Percentiles rank a stretch among this genome's conserved stretches.
Conservation (phyloP, 2,329 filamentous ascomycete species). For the Talaromyces sp. region DNA sequence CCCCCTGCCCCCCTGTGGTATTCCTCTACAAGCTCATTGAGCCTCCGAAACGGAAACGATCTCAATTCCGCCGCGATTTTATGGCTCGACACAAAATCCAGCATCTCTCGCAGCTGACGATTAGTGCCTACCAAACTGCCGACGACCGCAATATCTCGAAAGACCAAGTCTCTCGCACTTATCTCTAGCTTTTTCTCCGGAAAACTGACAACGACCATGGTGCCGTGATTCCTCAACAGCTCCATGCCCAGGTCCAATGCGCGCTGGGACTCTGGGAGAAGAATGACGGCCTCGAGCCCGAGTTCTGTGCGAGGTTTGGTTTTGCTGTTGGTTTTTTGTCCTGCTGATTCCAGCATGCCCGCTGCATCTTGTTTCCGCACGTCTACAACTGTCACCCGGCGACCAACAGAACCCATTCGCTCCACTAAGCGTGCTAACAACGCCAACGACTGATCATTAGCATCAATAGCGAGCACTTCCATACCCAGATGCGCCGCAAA, state of each 20-base stretch:
- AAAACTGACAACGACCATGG: slow-evolving; percentile 45
- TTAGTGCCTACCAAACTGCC: slow-evolving; percentile 16
- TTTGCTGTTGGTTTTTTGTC: not conserved
- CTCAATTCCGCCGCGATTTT: slow-evolving; percentile 13
- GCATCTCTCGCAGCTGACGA: slow-evolving; percentile 17
- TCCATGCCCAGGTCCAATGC: slow-evolving; percentile 45
- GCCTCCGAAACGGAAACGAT: slow-evolving; percentile 14
- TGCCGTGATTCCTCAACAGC: slow-evolving; percentile 41
- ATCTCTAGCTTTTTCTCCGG: slow-evolving; percentile 27
- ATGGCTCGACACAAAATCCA: slow-evolving; percentile 16
- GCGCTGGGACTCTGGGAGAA: slow-evolving; percentile 43
- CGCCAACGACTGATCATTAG: slow-evolving; percentile 12
- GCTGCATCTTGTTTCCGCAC: slow-evolving; percentile 26
- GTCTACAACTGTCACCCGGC: slow-evolving; percentile 34
- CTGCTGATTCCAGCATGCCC: slow-evolving; percentile 22
- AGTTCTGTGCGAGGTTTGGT: slow-evolving; percentile 25
- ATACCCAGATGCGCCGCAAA: slow-evolving; percentile 64
- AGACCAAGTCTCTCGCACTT: slow-evolving; percentile 18
- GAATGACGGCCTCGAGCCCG: slow-evolving; percentile 44
- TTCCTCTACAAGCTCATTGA: slow-evolving; percentile 19
- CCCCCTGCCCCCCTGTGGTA: slow-evolving; percentile 14
- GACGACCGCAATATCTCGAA: slow-evolving; percentile 19
- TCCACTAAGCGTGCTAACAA: slow-evolving; percentile 24
- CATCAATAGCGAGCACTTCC: slow-evolving; percentile 42
- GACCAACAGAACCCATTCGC: slow-evolving; percentile 3